phyloP scores from a whole-genome alignment of 139 green algal species.

The Chlorella sp. region DNA sequence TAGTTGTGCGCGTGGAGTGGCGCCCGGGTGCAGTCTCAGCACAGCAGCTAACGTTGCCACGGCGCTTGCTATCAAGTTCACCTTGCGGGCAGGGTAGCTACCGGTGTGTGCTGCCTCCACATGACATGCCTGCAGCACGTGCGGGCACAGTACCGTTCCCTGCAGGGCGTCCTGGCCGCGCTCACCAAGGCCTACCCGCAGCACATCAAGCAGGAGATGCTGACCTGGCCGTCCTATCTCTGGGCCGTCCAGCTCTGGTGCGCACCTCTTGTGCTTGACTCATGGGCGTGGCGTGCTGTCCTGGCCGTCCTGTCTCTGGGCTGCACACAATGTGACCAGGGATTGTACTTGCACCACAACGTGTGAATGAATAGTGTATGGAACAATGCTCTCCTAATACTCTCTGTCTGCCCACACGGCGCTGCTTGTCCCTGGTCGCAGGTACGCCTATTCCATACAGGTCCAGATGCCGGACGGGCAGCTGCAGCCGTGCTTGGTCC shows the following conservation, averaged over 20 bases:
- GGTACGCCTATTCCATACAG: constrained; percentile 65
- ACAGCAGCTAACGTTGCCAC: too few species aligned
- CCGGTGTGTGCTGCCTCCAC: too few species aligned
- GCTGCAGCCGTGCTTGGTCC: constrained; percentile 48
- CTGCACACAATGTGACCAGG: neutral
- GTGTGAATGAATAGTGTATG: too few species aligned
- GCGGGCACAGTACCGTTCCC: constrained; percentile 23
- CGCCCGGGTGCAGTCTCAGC: too few species aligned
- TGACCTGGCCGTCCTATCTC: constrained; percentile 49
- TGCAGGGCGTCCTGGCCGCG: constrained; percentile 29
- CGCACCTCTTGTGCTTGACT: neutral
- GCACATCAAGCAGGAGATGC: constrained; percentile 39
- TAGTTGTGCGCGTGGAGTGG: too few species aligned
- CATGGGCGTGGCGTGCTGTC: neutral
- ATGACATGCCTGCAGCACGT: constrained; percentile 47
- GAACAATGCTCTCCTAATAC: too few species aligned
- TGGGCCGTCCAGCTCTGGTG: constrained; percentile 68
- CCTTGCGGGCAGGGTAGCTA: too few species aligned
- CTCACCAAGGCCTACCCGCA: constrained; percentile 51
- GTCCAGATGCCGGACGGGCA: constrained; percentile 31
- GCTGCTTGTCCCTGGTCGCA: too few species aligned
- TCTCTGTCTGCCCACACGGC: too few species aligned
- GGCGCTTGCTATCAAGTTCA: too few species aligned
- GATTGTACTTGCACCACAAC: too few species aligned
- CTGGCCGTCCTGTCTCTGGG: neutral